A percentile compares a stretch with the other conserved stretches of the same genome.
Evolutionary conservation across 73 alveolate genomes (phyloP).

Genomic region (Durusdinium trenchii): DNA sequence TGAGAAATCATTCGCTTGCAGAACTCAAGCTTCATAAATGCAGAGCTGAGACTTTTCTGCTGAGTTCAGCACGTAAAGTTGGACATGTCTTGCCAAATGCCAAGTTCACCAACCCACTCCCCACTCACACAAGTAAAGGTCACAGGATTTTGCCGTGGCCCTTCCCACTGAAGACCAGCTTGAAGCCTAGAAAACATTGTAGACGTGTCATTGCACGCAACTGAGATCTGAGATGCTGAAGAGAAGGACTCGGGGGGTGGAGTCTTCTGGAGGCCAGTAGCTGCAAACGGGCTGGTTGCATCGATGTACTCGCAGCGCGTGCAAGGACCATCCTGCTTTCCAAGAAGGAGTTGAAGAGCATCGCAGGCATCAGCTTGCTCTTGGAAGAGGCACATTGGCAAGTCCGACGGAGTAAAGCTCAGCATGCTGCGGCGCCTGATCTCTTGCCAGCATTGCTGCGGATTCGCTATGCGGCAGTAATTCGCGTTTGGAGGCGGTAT

Average conservation of each 20-base stretch:
- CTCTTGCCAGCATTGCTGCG: conserved; percentile 33
- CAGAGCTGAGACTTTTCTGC: too few relatives aligned
- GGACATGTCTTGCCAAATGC: neutral
- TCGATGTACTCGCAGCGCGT: conserved; percentile 30
- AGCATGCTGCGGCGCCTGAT: conserved; percentile 20
- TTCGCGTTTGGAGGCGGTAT: neutral
- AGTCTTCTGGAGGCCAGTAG: neutral
- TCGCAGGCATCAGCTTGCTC: conserved; percentile 47
- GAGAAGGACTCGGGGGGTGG: neutral
- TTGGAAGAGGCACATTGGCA: conserved; percentile 33
- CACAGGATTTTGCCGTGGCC: neutral
- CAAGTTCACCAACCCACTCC: conserved; percentile 15
- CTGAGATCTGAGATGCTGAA: conserved; percentile 6
- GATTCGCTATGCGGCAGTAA: conserved; percentile 29
- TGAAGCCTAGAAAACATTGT: conserved; percentile 34
- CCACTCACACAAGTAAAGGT: conserved; percentile 54
- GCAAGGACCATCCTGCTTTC: neutral
- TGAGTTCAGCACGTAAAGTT: too few relatives aligned
- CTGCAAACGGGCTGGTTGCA: conserved; percentile 8
- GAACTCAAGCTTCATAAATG: too few relatives aligned
- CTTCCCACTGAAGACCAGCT: conserved; percentile 4
- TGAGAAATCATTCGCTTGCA: too few relatives aligned
- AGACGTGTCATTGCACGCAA: conserved; percentile 21
- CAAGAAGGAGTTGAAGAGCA: neutral
- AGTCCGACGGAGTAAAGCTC: conserved; percentile 7